A percentile compares a stretch with the other conserved stretches of the same genome.
These are phyloP conservation scores for Penicillium polonicum DNA, from an alignment of 2,329 filamentous ascomycete genomes.

Conservation along the genomic window DNA sequence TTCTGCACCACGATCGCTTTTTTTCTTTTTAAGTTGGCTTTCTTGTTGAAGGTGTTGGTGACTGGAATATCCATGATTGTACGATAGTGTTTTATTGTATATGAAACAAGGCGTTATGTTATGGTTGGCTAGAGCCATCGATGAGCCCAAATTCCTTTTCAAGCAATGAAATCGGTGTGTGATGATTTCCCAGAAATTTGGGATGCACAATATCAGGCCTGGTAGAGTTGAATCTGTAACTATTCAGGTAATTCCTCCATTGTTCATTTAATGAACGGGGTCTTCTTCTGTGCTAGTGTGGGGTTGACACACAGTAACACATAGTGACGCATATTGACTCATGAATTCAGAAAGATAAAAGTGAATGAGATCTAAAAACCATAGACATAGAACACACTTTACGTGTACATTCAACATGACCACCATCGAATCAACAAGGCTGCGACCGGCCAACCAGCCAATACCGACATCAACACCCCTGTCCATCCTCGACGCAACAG, in stretches of 20 bases:
- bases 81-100: background rate
- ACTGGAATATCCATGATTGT: background rate
- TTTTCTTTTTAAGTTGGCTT: background rate
- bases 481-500: constrained; percentile 15
- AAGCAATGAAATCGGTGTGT: too few relatives aligned
- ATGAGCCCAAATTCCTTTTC: background rate
- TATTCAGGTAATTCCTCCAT: too few relatives aligned
- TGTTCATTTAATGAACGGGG: background rate
- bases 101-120: background rate
- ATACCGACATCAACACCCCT: constrained; percentile 4
- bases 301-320: background rate
- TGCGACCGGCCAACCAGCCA: background rate
- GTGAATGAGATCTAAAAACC: too few relatives aligned
- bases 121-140: background rate
- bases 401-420: background rate
- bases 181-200: too few relatives aligned
- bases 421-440: constrained; percentile 1
- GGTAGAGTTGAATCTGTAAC: too few relatives aligned
- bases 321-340: background rate
- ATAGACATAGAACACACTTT: background rate
- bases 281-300: background rate
- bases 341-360: background rate
- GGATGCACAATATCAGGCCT: too few relatives aligned
- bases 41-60: too few relatives aligned
- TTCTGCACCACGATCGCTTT: background rate